Base-by-base conservation (phyloP, 2,329 filamentous ascomycete genomes). In the Daldinia sp. region DNA sequence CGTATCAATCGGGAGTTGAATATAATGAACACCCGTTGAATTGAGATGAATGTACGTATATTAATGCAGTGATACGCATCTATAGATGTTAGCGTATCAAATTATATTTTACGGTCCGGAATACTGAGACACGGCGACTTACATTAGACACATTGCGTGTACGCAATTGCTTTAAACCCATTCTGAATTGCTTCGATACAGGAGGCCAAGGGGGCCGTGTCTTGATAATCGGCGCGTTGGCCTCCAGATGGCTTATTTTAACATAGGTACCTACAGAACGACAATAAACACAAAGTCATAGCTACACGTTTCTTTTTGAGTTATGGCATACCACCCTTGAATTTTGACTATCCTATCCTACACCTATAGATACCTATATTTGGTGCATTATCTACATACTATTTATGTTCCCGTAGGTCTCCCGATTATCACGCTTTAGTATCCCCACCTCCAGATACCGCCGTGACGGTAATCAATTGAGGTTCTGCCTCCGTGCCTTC, bases 381-480 rank as follows among this genome's bases (percentile, higher is more conserved):
- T 30, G 13, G 5, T n/a, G 7, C 29, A 50, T 23, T 9, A 2
- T 19, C 15, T 8, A n/a, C 15, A 30, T 8, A 27, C 23, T 30
- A 29, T 19, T 6, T 32, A 30, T 39, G 17, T 11, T 1, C 9
- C 15, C 11, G 3, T 21, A 29, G 10, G 17, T 13, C 21, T 4
- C 15, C 17, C 8, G 13, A 15, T 15, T 37, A 53, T 61, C 43
- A 61, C 45, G 56, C 57, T 13, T 64, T 61, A 0, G n/a, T 15
- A 32, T 37, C 32, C 21, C 56, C 64, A 10, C 51, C 52, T 6
- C 50, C 58, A 5, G 61, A 48, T 0, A 56, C 47, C 2, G 61
- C 54, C 11, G 51, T 60, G 6, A 67, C 61, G 1, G 51, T 47
- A n/a, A 62, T 23, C 3, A 47, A 58, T 47, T 67, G 53, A 1